Evolutionary conservation across 1,284 basidiomycete genomes (phyloP).

Genomic region (Wallemia ichthyophaga): DNA sequence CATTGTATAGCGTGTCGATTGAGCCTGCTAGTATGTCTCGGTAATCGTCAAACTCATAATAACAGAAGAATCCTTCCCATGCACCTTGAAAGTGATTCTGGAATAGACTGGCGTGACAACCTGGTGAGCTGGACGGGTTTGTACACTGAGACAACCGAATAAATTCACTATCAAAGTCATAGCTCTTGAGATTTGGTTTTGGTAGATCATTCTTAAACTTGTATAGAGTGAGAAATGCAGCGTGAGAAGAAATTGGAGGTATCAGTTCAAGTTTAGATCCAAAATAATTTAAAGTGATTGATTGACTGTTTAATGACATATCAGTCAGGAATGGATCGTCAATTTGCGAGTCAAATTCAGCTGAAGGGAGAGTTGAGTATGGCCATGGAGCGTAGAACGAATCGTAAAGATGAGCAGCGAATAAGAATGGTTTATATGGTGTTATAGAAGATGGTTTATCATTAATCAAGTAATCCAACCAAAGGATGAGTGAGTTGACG

Average conservation of each 20-base stretch:
- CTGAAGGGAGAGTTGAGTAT: constrained; percentile 14
- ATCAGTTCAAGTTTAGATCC: constrained; percentile 11
- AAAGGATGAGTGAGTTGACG: background rate
- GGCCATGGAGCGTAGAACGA: constrained; percentile 22
- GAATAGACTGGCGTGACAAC: constrained; percentile 17
- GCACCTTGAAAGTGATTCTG: constrained; percentile 18
- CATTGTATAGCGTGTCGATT: constrained; percentile 18
- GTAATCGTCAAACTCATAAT: constrained; percentile 25
- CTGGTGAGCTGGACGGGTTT: constrained; percentile 15
- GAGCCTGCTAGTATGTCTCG: constrained; percentile 16
- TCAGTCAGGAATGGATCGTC: constrained; percentile 19
- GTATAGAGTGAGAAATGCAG: constrained; percentile 15
- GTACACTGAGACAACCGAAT: constrained; percentile 15
- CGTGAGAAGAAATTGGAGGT: constrained; percentile 15
- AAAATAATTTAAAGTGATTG: constrained; percentile 16
- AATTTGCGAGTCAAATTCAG: constrained; percentile 9
- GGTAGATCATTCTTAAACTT: background rate
- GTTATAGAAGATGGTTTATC: background rate
- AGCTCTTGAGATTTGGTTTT: constrained; percentile 7
- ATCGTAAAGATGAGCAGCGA: constrained; percentile 16
- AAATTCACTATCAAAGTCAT: constrained; percentile 13
- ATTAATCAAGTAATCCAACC: background rate
- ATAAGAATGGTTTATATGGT: constrained; percentile 1
- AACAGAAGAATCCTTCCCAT: constrained; percentile 25
- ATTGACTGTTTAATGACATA: constrained; percentile 15